Conservation (phyloP, 768 basidiomycete genomes). For the Tulasnella sp. region DNA sequence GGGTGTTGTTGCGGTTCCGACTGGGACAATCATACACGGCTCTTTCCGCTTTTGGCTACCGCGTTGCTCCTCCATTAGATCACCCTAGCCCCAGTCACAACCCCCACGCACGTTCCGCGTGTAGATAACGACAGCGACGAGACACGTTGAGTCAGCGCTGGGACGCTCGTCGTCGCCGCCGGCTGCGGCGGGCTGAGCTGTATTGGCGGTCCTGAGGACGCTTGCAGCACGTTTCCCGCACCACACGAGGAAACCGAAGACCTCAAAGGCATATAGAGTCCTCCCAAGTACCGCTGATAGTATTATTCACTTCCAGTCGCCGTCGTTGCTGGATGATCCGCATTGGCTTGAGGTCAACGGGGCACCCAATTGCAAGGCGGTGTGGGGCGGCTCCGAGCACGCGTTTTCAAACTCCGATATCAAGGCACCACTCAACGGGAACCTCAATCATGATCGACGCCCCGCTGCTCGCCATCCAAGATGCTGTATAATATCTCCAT, state of each 20-base stretch:
- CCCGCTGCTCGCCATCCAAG: too few relatives aligned
- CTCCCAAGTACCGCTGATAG: not conserved
- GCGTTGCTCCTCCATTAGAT: not conserved
- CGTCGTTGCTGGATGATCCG: not conserved
- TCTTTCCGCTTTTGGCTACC: slow-evolving; percentile 5
- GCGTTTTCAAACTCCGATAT: not conserved
- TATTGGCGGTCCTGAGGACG: not conserved
- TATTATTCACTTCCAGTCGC: too few relatives aligned
- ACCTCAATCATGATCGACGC: too few relatives aligned
- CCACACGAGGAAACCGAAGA: not conserved
- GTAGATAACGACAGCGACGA: not conserved
- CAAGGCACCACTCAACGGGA: not conserved
- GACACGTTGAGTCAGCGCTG: not conserved
- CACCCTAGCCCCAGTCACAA: not conserved
- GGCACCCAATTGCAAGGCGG: not conserved
- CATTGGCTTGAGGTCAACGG: not conserved
- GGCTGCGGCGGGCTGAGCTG: not conserved
- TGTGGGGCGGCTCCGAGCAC: not conserved
- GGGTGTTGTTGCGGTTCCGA: not conserved
- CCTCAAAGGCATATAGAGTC: not conserved
- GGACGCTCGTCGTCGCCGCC: not conserved
- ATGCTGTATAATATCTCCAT: too few relatives aligned
- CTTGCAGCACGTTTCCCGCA: not conserved
- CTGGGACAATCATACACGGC: slow-evolving; percentile 14
- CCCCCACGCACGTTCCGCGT: not conserved